These are phyloP conservation scores for Collybia mongolica DNA, from an alignment of 768 basidiomycete species.

Conservation along the genomic window DNA sequence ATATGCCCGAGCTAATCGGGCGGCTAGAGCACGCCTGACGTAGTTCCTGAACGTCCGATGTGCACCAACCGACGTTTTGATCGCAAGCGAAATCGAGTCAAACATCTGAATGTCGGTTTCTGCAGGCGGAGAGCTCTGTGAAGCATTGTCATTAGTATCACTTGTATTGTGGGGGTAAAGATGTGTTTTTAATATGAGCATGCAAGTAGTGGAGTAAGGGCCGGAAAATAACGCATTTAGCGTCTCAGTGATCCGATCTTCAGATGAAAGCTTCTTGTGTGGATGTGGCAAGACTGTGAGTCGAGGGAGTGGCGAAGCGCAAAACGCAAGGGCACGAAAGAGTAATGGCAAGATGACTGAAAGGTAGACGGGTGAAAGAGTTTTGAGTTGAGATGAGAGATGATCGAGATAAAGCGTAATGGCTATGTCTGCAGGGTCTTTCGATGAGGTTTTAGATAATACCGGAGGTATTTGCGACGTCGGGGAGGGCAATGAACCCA, in stretches of 20 bases:
- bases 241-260: slow-evolving; percentile 57
- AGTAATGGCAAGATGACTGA: slow-evolving; percentile 63
- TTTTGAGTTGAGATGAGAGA: slow-evolving; percentile 59
- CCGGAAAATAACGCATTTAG: slow-evolving; percentile 60
- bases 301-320: slow-evolving; percentile 64
- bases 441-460: slow-evolving; percentile 15
- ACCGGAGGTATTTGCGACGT: slow-evolving; percentile 24
- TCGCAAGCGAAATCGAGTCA: slow-evolving; percentile 25
- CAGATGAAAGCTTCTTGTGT: slow-evolving; percentile 34
- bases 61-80: slow-evolving; percentile 55
- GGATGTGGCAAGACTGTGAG: slow-evolving; percentile 51
- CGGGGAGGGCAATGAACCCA: slow-evolving; percentile 36
- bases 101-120: slow-evolving; percentile 2
- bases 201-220: slow-evolving; percentile 64
- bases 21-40: slow-evolving; percentile 59
- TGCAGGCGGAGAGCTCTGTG: neutral
- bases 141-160: slow-evolving; percentile 7
- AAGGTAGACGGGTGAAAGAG: slow-evolving; percentile 54
- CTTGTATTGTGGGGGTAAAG: slow-evolving; percentile 45
- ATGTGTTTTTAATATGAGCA: slow-evolving; percentile 58
- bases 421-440: slow-evolving; percentile 63
- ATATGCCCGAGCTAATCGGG: slow-evolving; percentile 65
- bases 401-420: slow-evolving; percentile 63
- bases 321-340: slow-evolving; percentile 69
- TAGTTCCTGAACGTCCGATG: slow-evolving; percentile 61